Base-by-base conservation (phyloP, 176 grass and related monocot genomes). In the Ensete ventricosum region DNA sequence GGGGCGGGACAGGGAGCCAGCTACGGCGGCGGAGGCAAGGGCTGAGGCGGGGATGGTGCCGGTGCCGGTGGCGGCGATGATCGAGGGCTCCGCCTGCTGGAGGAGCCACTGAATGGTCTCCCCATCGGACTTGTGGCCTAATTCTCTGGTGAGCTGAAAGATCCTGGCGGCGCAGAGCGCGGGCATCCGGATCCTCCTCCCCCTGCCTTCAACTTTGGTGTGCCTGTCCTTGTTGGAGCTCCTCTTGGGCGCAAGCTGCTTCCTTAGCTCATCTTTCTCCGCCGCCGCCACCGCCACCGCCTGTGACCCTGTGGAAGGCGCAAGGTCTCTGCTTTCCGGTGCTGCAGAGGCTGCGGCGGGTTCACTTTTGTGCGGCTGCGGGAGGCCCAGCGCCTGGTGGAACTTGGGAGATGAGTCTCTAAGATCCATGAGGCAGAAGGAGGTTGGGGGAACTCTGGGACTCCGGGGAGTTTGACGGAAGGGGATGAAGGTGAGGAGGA, bases 91-190 rank as follows among this genome's bases (percentile, higher is more conserved):
- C 0, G 89, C 89, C 70, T 91, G 89, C 89, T 91, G 89, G 54
- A 91, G 77, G 67, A 91, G 89, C 34, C 34, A 43, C 34, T 43
- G 34, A 3, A 43, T 43, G 34, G 34, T 43, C 34, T 43, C 34
- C 34, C 34, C 34, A 43, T 43, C 34, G 34, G 34, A 43, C 34
- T 43, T 43, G 34, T 43, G 34, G 34, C 34, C 89, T 8, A 91
- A 80, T 80, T 91, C 89, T 68, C 89, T n/a, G 52, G 89, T 88
- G 25, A 91, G 74, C 89, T 91, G 89, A 69, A 91, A 91, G 85
- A 91, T 91, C 77, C 89, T 79, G 9, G 89, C 85, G 14, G 89
- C 85, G 83, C 89, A 91, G 55, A 91, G 89, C 67, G 89, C 89
- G 57, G 89, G 89, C 89, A 91, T 91, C 77, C 89, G 89, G 85